These are phyloP conservation scores for Penicillium sp. DNA, from an alignment of 2,329 filamentous ascomycete species.

Conservation along the genomic window DNA sequence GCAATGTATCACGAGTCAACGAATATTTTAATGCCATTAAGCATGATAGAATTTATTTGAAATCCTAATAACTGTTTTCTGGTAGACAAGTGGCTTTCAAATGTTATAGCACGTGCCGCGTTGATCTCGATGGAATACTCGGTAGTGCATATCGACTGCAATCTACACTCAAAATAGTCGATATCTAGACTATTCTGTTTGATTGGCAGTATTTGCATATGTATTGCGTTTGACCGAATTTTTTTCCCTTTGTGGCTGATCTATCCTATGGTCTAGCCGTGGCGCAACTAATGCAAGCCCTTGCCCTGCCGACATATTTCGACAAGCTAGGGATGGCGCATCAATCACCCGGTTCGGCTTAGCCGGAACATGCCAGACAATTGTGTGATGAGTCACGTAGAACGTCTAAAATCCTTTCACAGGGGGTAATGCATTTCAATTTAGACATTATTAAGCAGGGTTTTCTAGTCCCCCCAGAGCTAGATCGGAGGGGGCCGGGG, in stretches of 20 bases:
- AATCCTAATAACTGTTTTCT: not conserved
- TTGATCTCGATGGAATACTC: not conserved
- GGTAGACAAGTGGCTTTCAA: not conserved
- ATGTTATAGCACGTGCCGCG: not conserved
- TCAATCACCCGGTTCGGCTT: not conserved
- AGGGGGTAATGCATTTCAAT: too few species aligned
- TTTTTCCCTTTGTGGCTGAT: not conserved
- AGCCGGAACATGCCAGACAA: not conserved
- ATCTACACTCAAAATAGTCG: not conserved
- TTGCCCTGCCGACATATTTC: not conserved
- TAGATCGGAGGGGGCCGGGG: not conserved
- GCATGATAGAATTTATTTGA: not conserved
- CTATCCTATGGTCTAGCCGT: not conserved
- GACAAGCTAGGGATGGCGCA: not conserved
- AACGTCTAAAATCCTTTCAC: not conserved
- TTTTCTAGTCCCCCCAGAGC: not conserved
- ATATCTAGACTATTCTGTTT: not conserved
- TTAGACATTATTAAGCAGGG: not conserved
- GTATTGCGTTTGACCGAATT: not conserved
- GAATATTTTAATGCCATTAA: constrained; percentile 1
- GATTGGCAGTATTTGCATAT: not conserved
- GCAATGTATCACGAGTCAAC: constrained; percentile 9
- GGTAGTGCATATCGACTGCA: too few species aligned
- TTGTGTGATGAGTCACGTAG: not conserved
- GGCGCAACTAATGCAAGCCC: constrained; percentile 1